A percentile compares a stretch with the other conserved stretches of the same genome.
Evolutionary conservation across 305 asterid species (phyloP).

Genomic region (Nicotiana rustica): DNA sequence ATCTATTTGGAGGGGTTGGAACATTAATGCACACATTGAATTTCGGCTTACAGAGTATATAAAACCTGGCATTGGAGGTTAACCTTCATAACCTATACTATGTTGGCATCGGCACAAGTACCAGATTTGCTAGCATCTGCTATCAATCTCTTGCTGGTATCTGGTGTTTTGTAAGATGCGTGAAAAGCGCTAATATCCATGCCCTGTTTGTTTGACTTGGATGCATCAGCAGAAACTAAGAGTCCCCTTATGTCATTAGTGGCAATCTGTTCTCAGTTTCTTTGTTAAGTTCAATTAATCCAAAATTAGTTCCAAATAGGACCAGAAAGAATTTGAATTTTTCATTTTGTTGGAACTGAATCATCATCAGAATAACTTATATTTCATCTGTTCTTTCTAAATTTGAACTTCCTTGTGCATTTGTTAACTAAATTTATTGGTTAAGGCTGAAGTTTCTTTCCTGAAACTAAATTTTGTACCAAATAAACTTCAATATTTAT

Average conservation of each 20-base stretch:
- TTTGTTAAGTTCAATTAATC: not conserved
- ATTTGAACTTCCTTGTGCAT: constrained; percentile 21
- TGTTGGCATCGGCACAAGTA: not conserved
- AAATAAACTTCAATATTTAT: not conserved
- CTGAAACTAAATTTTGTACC: not conserved
- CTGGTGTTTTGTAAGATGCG: not conserved
- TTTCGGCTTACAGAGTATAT: not conserved
- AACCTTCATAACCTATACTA: not conserved
- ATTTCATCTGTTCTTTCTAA: constrained; percentile 9
- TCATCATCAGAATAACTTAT: constrained; percentile 16
- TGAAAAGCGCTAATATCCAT: constrained; percentile 3
- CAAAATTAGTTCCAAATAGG: not conserved
- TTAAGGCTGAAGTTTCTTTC: not conserved
- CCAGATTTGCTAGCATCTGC: not conserved
- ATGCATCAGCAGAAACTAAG: not conserved
- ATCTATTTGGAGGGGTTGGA: not conserved
- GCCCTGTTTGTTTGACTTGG: not conserved
- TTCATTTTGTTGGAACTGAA: constrained; percentile 29
- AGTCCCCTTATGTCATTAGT: not conserved
- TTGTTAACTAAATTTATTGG: not conserved
- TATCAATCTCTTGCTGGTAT: constrained; percentile 10
- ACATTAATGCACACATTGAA: constrained; percentile 7
- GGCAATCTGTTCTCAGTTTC: not conserved
- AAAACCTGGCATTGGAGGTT: not conserved
- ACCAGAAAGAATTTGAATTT: constrained; percentile 12